Base-by-base conservation (phyloP, 441 rosid genomes). In the Melastoma candidum region DNA sequence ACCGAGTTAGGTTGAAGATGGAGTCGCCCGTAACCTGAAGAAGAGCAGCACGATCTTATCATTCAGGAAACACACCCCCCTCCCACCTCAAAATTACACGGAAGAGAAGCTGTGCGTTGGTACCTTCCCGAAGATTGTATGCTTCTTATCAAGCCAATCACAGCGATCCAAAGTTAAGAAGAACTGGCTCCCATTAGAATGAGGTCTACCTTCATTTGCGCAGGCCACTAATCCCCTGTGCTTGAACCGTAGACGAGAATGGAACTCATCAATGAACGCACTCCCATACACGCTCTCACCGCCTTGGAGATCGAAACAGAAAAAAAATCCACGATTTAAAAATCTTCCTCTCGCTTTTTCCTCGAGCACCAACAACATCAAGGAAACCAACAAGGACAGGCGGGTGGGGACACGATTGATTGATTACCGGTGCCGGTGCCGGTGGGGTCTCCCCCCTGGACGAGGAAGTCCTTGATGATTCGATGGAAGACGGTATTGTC, bases 71-170 rank as follows among this genome's bases (percentile, higher is more conserved):
- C 41, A 6, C 41, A 36, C 8, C 41, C 22, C 22, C 44, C 44
- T 12, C 4, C 26, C 57, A 17, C 58, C 46, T 43, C 61, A 53
- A 56, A 58, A 64, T 22, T 27, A 41, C 26, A 26, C 26, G 0
- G 51, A 32, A 39, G 14, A 11, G 3, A 41, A 2, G 11, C 24
- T 24, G 4, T 3, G 59, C 59, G 14, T 10, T 44, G 32, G 14
- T 70, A 85, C 98, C 97, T 92, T 92, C 26, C 97, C 95, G 26
- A 81, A 92, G 63, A 88, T 92, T 45, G 95, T 92, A 47, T 83
- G 78, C 66, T 88, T 78, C 47, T 59, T 53, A 57, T 88, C 94
- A 64, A 92, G 90, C 97, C 97, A 88, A 51, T 92, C 95, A 48
- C 81, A 84, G 59, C 75, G 85, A 81, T 88, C 98, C 77, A 92